Percentiles rank a stretch among this genome's conserved stretches.
phyloP scores from a whole-genome alignment of 805 yeast genomes.

The Lachancea sp. region DNA sequence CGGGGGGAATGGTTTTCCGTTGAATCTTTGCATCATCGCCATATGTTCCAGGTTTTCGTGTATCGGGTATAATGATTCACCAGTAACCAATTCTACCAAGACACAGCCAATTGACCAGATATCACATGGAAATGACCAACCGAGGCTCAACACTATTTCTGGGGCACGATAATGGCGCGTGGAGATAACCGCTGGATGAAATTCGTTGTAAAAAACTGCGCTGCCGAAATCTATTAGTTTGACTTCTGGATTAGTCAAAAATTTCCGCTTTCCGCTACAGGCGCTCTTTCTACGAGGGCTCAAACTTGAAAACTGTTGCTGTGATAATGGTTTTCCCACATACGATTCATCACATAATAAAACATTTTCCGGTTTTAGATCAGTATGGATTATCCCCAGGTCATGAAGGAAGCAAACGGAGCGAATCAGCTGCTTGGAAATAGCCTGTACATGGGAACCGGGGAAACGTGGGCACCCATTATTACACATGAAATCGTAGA shows the following conservation, averaged over 20 bases:
- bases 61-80: slow-evolving; percentile 90
- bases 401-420: slow-evolving; percentile 88
- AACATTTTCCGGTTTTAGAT: slow-evolving; percentile 93
- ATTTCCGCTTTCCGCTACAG: slow-evolving; percentile 30
- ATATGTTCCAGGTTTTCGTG: slow-evolving; percentile 92
- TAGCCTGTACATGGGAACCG: slow-evolving; percentile 84
- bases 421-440: slow-evolving; percentile 76
- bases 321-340: slow-evolving; percentile 22
- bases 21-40: slow-evolving; percentile 86
- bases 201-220: slow-evolving; percentile 89
- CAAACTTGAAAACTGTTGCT: slow-evolving; percentile 16
- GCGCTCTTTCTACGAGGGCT: slow-evolving; percentile 29
- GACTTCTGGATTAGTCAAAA: slow-evolving; percentile 67
- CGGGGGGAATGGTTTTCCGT: slow-evolving; percentile 45
- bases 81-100: slow-evolving; percentile 82
- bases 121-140: slow-evolving; percentile 97
- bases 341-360: slow-evolving; percentile 39
- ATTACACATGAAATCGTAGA: slow-evolving; percentile 83
- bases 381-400: slow-evolving; percentile 87
- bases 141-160: slow-evolving; percentile 87
- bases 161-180: slow-evolving; percentile 98
- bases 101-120: slow-evolving; percentile 97
- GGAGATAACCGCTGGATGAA: slow-evolving; percentile 85
- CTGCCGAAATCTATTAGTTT: slow-evolving; percentile 96
- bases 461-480: slow-evolving; percentile 89